Base-by-base conservation (phyloP, 495 filamentous ascomycete genomes). In the Pyrenopolyporus hunteri region DNA sequence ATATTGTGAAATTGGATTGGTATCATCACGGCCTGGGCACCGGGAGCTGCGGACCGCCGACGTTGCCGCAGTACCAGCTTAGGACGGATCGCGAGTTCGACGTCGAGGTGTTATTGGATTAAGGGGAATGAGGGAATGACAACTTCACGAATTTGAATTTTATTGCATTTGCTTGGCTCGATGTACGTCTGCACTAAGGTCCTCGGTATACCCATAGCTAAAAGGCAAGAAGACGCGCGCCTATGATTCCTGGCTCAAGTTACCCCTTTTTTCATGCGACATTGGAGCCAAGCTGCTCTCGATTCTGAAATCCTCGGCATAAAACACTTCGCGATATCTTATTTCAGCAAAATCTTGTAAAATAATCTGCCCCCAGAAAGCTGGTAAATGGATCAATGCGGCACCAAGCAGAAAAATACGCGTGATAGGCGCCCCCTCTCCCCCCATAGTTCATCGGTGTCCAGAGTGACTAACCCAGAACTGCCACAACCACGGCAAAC, bases 1-100 rank as follows among this genome's bases (percentile, higher is more conserved):
- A 83, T 36, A 70, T 85, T 31, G 73, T 91, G 14, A 77, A 85
- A 51, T 60, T 90, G 14, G 88, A 89, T 72, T 84, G 80, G 74
- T 73, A 72, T 42, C 82, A 84, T 60, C 80, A 84, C 50, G 82
- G 82, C 0, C 49, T 85, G 9, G 82, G 82, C 9, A 82, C 78
- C 11, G 81, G 81, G 4, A 76, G 71, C 6, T 82, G 80, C 58
- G 81, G 80, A 37, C 80, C 81, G 0, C 71, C 76, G n/a, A 82
- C 82, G 39, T 39, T 82, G 64, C 75, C 74, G 13, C 23, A 77
- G 67, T 83, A 85, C 66, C 71, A 77, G 56, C 71, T 84, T 9
- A 57, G 69, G 39, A 76, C 76, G 20, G 63, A 70, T 58, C 67
- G 58, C 11, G 74, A 78, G 42, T 80, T 81, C 59, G 75, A 82